Conservation (phyloP, 75 land plant species). For the Cunninghamia lanceolata region DNA sequence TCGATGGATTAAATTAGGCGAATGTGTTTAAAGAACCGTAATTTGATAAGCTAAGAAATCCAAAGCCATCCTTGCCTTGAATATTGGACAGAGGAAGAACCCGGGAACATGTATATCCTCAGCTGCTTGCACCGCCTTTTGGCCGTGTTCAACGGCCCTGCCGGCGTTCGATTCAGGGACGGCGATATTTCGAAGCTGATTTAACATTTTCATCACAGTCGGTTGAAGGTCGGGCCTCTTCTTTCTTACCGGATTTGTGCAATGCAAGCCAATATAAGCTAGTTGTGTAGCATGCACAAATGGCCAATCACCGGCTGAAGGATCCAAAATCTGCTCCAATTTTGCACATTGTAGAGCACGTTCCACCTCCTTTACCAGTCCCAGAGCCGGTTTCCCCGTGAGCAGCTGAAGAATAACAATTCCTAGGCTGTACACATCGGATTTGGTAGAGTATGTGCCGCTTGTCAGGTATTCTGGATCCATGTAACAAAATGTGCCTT, state of each 20-base stretch:
- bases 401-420: constrained; percentile 26
- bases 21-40: no score
- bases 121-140: constrained; percentile 7
- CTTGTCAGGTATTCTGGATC: constrained; percentile 19
- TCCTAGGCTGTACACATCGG: constrained; percentile 45
- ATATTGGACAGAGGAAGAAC: constrained; percentile 50
- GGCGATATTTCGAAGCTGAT: neutral
- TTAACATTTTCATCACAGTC: constrained; percentile 39
- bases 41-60: no score
- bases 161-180: neutral
- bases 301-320: constrained; percentile 22
- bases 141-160: constrained; percentile 17
- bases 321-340: constrained; percentile 33
- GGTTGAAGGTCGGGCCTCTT: constrained; percentile 44
- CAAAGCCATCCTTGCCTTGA: neutral
- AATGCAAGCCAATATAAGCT: neutral
- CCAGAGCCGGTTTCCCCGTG: constrained; percentile 15
- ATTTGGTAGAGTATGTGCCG: constrained; percentile 30
- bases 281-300: neutral
- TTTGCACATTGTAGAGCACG: neutral
- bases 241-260: constrained; percentile 23
- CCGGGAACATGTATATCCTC: constrained; percentile 15
- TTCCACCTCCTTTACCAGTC: constrained; percentile 6
- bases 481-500: constrained; percentile 10
- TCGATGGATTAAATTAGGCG: no score